phyloP scores from a whole-genome alignment of 2,329 filamentous ascomycete genomes.

The Epichloe elymi region DNA sequence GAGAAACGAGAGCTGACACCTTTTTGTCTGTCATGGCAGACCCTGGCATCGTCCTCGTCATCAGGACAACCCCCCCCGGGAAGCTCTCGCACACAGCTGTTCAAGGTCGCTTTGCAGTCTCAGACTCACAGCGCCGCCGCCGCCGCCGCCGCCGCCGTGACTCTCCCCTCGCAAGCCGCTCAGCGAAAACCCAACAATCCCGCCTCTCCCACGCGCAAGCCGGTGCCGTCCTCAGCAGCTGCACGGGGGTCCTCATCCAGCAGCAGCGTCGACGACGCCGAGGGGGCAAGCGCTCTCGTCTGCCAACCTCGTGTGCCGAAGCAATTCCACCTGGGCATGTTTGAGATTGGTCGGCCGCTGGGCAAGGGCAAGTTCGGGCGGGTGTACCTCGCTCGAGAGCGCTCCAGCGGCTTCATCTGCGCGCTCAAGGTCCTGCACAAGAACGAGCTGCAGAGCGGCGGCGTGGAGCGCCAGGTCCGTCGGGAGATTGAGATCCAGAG shows the following conservation, averaged over 20 bases:
- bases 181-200: conserved; percentile 36
- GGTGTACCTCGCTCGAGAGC: conserved; percentile 58
- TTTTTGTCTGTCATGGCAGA: conserved; percentile 12
- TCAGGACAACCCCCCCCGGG: conserved; percentile 30
- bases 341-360: conserved; percentile 60
- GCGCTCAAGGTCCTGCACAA: conserved; percentile 63
- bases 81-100: conserved; percentile 61
- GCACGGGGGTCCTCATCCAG: conserved; percentile 28
- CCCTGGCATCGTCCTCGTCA: conserved; percentile 16
- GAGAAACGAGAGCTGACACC: neutral
- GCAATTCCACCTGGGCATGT: conserved; percentile 41
- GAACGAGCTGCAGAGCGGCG: conserved; percentile 52
- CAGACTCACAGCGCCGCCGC: conserved; percentile 55
- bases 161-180: conserved; percentile 53
- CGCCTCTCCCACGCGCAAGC: conserved; percentile 40
- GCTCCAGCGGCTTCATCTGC: conserved; percentile 54
- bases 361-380: conserved; percentile 64
- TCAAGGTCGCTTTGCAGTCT: conserved; percentile 74
- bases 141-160: conserved; percentile 51
- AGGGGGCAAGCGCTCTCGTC: neutral
- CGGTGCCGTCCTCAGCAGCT: conserved; percentile 22
- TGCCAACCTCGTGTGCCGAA: conserved; percentile 4
- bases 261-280: conserved; percentile 38
- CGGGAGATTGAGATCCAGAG: conserved; percentile 64
- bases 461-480: conserved; percentile 56